phyloP scores from a whole-genome alignment of 2,329 filamentous ascomycete species.

The Trichoderma sp. region DNA sequence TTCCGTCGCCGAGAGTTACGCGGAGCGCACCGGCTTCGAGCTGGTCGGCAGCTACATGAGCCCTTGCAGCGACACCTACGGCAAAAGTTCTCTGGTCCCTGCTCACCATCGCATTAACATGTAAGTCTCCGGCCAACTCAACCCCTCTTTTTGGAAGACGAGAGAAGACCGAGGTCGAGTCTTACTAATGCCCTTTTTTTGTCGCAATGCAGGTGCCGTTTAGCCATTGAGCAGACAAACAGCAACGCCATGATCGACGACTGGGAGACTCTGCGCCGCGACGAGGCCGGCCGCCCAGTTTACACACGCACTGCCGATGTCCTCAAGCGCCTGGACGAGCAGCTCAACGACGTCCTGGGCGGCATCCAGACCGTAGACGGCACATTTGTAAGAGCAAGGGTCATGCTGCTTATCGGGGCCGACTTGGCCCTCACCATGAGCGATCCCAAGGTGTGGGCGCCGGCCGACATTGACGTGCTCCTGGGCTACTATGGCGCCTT shows the following conservation, averaged over 20 bases:
- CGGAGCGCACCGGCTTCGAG: slow-evolving; percentile 68
- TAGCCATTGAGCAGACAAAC: slow-evolving; percentile 69
- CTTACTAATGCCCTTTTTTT: background rate
- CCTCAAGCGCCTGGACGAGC: slow-evolving; percentile 79
- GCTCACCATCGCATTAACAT: slow-evolving; percentile 52
- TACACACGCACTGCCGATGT: slow-evolving; percentile 85
- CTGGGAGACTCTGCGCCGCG: slow-evolving; percentile 62
- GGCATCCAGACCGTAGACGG: slow-evolving; percentile 67
- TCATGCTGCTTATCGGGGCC: slow-evolving; percentile 74
- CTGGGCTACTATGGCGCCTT: slow-evolving; percentile 75
- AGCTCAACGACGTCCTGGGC: slow-evolving; percentile 76
- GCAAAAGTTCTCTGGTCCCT: slow-evolving; percentile 43
- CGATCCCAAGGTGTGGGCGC: slow-evolving; percentile 70
- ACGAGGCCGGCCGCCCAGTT: slow-evolving; percentile 57
- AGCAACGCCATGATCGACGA: slow-evolving; percentile 79
- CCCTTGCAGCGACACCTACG: slow-evolving; percentile 37
- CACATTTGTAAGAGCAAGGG: slow-evolving; percentile 60
- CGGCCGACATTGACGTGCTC: slow-evolving; percentile 79
- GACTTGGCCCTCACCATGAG: slow-evolving; percentile 70
- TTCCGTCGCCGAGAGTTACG: slow-evolving; percentile 76
- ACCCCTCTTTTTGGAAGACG: background rate
- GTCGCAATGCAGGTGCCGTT: slow-evolving; percentile 50
- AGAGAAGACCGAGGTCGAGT: background rate
- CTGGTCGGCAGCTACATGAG: slow-evolving; percentile 71
- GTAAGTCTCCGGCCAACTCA: slow-evolving; percentile 33